Evolutionary conservation across 1,139 yeast species (phyloP).

Genomic region (Cylindricascospora bacillispora): DNA sequence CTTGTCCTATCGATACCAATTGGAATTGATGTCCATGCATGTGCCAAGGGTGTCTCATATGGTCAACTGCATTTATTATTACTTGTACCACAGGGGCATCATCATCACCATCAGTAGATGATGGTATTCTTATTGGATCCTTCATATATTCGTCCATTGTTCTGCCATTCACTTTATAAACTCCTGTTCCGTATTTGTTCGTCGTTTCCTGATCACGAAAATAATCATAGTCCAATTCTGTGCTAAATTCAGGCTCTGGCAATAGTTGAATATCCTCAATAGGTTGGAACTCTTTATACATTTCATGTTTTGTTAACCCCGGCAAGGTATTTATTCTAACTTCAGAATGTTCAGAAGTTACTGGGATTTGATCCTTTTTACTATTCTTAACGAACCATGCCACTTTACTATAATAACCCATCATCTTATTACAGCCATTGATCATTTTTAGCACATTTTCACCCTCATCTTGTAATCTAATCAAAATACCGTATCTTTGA

Average conservation of each 20-base stretch:
- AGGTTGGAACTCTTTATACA: conserved; percentile 13
- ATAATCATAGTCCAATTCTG: conserved; percentile 14
- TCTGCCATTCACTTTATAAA: conserved; percentile 16
- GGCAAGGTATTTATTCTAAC: conserved; percentile 11
- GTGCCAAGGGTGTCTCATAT: conserved; percentile 90
- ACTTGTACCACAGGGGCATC: conserved; percentile 53
- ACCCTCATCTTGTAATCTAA: conserved; percentile 30
- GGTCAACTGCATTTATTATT: conserved; percentile 60
- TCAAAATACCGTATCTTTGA: conserved; percentile 55
- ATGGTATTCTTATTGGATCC: conserved; percentile 29
- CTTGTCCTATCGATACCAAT: conserved; percentile 44
- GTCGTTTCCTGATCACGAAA: conserved; percentile 5
- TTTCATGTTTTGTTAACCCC: conserved; percentile 12
- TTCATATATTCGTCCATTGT: conserved; percentile 14
- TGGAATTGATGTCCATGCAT: conserved; percentile 81
- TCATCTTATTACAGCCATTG: conserved; percentile 23
- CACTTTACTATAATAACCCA: conserved; percentile 19
- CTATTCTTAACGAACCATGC: conserved; percentile 9
- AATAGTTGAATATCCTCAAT: conserved; percentile 3
- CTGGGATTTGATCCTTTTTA: conserved; percentile 1
- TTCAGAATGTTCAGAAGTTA: conserved; percentile 1
- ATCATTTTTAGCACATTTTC: conserved; percentile 14
- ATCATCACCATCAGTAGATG: too few species aligned
- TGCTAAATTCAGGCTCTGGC: conserved; percentile 4
- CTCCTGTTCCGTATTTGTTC: conserved; percentile 11